Percentiles rank a stretch among this genome's conserved stretches.
These are phyloP conservation scores for Noccaea bulbosa DNA, from an alignment of 345 rosid genomes.

Conservation along the genomic window DNA sequence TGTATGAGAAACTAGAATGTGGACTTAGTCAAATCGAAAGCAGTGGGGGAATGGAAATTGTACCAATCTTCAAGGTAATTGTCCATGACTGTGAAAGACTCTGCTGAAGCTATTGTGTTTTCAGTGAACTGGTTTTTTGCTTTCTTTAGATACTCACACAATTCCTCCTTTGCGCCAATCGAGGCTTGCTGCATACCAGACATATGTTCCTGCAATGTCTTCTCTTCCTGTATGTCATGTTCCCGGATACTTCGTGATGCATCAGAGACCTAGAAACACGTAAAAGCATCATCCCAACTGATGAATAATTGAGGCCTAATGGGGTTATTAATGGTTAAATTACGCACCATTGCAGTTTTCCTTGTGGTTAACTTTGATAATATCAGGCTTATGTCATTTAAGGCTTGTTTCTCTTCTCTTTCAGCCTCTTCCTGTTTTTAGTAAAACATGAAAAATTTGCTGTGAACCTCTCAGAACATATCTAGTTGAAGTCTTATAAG, in stretches of 20 bases:
- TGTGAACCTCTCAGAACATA: constrained; percentile 9
- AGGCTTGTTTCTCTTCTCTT: constrained; percentile 74
- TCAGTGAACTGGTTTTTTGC: constrained; percentile 55
- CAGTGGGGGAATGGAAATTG: background rate
- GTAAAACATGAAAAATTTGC: background rate
- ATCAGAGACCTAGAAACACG: constrained; percentile 59
- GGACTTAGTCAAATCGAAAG: background rate
- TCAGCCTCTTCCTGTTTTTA: constrained; percentile 74
- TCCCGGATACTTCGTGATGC: constrained; percentile 59
- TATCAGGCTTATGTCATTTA: constrained; percentile 65
- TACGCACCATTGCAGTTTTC: constrained; percentile 68
- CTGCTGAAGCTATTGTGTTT: constrained; percentile 65
- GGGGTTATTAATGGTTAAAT: constrained; percentile 5
- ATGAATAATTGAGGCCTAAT: background rate
- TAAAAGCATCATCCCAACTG: constrained; percentile 21
- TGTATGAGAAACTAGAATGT: constrained; percentile 4
- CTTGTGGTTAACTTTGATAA: constrained; percentile 64
- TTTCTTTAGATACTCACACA: constrained; percentile 53
- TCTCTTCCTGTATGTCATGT: constrained; percentile 50
- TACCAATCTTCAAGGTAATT: constrained; percentile 70
- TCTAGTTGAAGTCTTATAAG: constrained; percentile 22
- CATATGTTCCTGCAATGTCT: constrained; percentile 60
- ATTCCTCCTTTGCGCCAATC: constrained; percentile 52
- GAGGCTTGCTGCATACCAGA: constrained; percentile 65
- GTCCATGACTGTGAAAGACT: constrained; percentile 59